Evolutionary conservation across 768 basidiomycete species (phyloP), one percentile per base, ranked within the genome.

Genomic region (Lactarius akahatsu): DNA sequence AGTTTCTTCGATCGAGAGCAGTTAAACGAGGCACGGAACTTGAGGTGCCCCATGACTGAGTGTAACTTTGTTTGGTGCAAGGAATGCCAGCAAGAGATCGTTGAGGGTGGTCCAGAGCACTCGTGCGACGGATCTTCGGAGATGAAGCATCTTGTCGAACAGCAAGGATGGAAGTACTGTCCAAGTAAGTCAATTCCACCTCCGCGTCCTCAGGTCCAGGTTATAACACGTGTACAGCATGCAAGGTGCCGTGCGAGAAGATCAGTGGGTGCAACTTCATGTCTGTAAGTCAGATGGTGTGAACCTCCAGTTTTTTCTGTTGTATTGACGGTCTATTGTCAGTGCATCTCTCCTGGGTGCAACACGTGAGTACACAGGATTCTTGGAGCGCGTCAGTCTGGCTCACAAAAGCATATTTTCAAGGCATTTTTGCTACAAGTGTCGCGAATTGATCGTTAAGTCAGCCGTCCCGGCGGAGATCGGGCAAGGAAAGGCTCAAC

Each of bases 271-370:
- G 86, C 61, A 82, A 86, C 65, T 86, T 87, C 72, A 84, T 87
- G 80, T 79, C 80, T 63, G 85, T 85, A 40, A 76, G 84, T 70
- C 1, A 40, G 28, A 62, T 61, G 38, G 11, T 36, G 15, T 43
- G 23, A 41, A 52, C 34, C 55, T 18, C 16, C 34, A 9, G 1
- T 26, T 28, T 18, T 23, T 40, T 32, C 59, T 45, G 32, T 52
- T 28, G 23, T 45, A 32, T 10, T 67, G 50, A 67, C 13, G 13
- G n/a, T 50, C 38, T 2, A 11, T 43, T 10, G 28, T 28, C 40
- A 86, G 85, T 86, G 84, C 70, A 80, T 81, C 43, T 77, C 83
- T 4, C 84, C 84, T 2, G 84, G 82, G 18, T 87, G 86, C 73
- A 85, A 86, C 69, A 78, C 81, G 74, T 75, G 50, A 61, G 72